Evolutionary conservation across 2,329 filamentous ascomycete species (phyloP).

Genomic region (Dothideomycetes sp.): DNA sequence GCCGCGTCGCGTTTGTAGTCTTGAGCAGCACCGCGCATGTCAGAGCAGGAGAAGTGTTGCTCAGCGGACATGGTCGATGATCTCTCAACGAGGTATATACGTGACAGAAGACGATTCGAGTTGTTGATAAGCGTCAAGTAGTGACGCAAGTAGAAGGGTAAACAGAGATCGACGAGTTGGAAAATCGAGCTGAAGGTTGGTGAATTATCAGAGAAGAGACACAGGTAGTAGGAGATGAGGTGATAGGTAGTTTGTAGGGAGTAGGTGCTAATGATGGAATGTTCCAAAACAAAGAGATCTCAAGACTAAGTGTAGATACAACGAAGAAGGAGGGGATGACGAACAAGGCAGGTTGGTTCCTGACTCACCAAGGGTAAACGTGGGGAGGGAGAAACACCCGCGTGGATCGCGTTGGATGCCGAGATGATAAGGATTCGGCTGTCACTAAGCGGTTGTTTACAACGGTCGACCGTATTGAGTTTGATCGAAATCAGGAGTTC

Average conservation of each 20-base stretch:
- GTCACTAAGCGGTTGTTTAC: too few relatives aligned
- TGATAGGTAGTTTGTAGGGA: not conserved
- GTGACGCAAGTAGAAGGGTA: not conserved
- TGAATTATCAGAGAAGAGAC: not conserved
- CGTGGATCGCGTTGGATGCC: conserved; percentile 10
- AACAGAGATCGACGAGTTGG: not conserved
- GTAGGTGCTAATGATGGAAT: conserved; percentile 10
- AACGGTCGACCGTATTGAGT: conserved; percentile 8
- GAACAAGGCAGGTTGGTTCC: conserved; percentile 8
- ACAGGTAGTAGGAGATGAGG: not conserved
- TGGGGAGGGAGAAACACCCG: conserved; percentile 6
- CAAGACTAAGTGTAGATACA: conserved; percentile 4
- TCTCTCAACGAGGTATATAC: not conserved
- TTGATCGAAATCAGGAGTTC: conserved; percentile 1
- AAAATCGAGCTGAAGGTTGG: conserved; percentile 1
- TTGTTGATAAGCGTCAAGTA: not conserved
- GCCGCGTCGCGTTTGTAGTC: conserved; percentile 44
- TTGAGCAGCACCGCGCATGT: conserved; percentile 46
- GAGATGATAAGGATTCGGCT: conserved; percentile 6
- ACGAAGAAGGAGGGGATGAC: conserved; percentile 7
- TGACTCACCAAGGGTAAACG: conserved; percentile 11
- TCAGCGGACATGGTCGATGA: conserved; percentile 35
- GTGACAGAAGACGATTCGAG: not conserved
- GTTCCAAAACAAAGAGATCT: conserved; percentile 13
- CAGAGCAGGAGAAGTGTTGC: conserved; percentile 39